phyloP scores from a whole-genome alignment of 257 asterid species.

The Nyctanthes arbortristis region DNA sequence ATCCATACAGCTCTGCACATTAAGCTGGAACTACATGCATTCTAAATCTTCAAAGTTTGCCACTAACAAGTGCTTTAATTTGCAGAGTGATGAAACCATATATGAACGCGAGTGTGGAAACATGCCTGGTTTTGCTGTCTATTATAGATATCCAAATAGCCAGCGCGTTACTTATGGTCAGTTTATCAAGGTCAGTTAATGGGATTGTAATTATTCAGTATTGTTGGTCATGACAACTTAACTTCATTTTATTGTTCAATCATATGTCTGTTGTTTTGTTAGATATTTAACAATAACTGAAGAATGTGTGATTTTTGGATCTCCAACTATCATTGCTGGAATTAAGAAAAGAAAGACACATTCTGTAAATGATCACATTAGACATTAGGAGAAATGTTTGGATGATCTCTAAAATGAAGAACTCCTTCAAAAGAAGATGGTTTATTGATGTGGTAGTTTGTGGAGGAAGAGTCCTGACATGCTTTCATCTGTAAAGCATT shows the following conservation, averaged over 20 bases:
- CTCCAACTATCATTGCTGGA: neutral
- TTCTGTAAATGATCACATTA: neutral
- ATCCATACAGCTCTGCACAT: neutral
- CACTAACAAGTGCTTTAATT: constrained; percentile 18
- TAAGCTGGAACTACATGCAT: constrained; percentile 1
- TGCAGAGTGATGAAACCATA: constrained; percentile 84
- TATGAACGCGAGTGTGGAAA: constrained; percentile 98
- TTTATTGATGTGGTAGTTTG: no score
- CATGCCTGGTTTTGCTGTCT: constrained; percentile 99
- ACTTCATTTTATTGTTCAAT: constrained; percentile 2
- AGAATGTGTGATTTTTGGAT: neutral
- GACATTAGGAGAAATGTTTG: neutral
- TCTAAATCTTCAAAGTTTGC: constrained; percentile 11
- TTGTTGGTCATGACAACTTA: constrained; percentile 1
- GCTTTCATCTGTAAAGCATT: no score
- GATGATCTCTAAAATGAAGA: neutral
- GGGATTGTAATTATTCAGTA: constrained; percentile 9
- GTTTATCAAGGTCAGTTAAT: constrained; percentile 79
- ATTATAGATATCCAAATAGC: constrained; percentile 94
- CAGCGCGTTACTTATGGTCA: constrained; percentile 96
- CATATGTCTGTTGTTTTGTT: neutral
- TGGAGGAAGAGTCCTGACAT: no score
- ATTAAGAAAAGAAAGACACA: neutral
- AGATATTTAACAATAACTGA: neutral
- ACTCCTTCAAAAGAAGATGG: neutral